Percentiles rank a stretch among this genome's conserved stretches.
Evolutionary conservation across 2,329 filamentous ascomycete genomes (phyloP).

Genomic region (Fusarium tjaetaba): DNA sequence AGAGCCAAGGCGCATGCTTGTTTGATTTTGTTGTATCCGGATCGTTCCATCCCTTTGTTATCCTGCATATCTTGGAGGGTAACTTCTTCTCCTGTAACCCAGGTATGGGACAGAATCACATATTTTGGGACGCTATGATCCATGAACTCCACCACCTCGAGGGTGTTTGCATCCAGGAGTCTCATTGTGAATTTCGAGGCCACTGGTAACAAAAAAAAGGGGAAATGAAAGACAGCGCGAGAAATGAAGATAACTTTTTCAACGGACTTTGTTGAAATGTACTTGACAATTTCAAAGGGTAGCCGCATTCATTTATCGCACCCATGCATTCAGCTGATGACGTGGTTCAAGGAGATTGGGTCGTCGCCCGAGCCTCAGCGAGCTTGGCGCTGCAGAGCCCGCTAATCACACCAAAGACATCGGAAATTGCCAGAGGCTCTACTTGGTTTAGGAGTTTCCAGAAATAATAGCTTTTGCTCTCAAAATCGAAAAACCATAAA

Average conservation of each 20-base stretch:
- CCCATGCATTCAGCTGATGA: neutral
- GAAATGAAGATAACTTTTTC: too few relatives aligned
- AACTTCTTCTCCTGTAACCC: neutral
- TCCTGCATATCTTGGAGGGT: neutral
- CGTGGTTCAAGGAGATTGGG: neutral
- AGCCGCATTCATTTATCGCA: neutral
- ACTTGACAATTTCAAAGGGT: neutral
- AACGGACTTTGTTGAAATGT: too few relatives aligned
- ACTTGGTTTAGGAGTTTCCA: neutral
- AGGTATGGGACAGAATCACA: neutral
- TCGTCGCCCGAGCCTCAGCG: too few relatives aligned
- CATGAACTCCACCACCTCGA: neutral
- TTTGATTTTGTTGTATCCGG: neutral
- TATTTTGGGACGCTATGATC: neutral
- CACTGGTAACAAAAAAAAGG: too few relatives aligned
- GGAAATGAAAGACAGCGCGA: too few relatives aligned
- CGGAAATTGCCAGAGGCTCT: neutral
- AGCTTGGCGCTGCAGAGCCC: neutral
- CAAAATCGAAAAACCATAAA: neutral
- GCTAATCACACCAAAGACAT: rapidly evolving
- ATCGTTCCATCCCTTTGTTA: rapidly evolving
- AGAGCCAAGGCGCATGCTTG: neutral
- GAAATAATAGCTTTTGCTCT: neutral
- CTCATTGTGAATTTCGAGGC: neutral
- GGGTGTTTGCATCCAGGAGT: rapidly evolving